Percentiles rank a stretch among this genome's conserved stretches.
Conservation (phyloP, 352 stramenopile species). For the Phytophthora hybrid region DNA sequence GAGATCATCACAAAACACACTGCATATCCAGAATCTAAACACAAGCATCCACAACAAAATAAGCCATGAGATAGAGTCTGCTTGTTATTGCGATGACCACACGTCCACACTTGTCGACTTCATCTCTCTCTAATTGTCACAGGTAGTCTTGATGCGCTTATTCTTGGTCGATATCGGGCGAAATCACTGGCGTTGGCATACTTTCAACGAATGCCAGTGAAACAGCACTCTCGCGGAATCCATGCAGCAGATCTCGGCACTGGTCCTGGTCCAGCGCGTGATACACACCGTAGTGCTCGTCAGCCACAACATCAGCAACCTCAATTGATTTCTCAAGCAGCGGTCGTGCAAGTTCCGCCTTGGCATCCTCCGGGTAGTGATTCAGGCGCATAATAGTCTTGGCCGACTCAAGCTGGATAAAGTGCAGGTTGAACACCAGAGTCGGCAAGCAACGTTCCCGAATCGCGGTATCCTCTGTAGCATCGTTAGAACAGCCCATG, state of each 20-base stretch:
- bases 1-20: neutral
- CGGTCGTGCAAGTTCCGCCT: conserved; percentile 62
- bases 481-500: conserved; percentile 53
- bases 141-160: conserved; percentile 28
- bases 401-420: conserved; percentile 80
- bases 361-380: conserved; percentile 66
- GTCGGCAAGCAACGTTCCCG: conserved; percentile 69
- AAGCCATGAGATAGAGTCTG: conserved; percentile 28
- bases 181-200: conserved; percentile 22
- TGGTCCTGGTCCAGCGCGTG: conserved; percentile 67
- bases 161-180: conserved; percentile 34
- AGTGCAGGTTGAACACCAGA: conserved; percentile 80
- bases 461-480: conserved; percentile 52
- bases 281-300: conserved; percentile 80
- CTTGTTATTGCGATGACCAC: conserved; percentile 34
- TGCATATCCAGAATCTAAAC: neutral
- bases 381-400: conserved; percentile 75
- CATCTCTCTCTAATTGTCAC: conserved; percentile 44
- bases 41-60: conserved; percentile 11
- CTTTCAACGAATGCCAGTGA: conserved; percentile 67
- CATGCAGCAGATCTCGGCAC: conserved; percentile 70
- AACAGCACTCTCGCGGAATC: conserved; percentile 75
- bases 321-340: conserved; percentile 80
- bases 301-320: conserved; percentile 80
- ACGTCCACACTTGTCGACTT: conserved; percentile 19